Evolutionary conservation across 1,139 yeast species (phyloP).

Genomic region (Candida pseudocylindracea): DNA sequence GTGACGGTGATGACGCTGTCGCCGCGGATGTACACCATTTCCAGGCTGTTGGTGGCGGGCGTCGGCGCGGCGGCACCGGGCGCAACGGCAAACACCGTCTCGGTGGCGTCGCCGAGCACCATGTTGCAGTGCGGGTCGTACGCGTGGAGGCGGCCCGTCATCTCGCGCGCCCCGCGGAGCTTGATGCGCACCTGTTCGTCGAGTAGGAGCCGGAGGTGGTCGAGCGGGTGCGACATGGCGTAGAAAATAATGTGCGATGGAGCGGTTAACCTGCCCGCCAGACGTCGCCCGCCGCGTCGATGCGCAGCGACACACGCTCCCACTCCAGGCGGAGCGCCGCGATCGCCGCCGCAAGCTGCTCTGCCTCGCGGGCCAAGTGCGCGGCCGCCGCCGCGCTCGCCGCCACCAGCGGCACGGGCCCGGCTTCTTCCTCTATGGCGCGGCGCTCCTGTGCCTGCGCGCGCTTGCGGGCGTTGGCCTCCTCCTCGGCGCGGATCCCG

Average conservation of each 20-base stretch:
- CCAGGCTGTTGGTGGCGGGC: conserved; percentile 25
- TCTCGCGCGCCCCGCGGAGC: conserved; percentile 88
- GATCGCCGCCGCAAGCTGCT: too few species aligned
- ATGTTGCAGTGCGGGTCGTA: conserved; percentile 93
- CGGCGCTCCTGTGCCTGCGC: too few species aligned
- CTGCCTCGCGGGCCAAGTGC: too few species aligned
- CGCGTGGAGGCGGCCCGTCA: conserved; percentile 80
- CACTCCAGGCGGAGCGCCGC: too few species aligned
- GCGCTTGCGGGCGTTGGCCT: too few species aligned
- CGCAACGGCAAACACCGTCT: conserved; percentile 33
- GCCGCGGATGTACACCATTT: conserved; percentile 90
- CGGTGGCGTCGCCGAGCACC: conserved; percentile 85
- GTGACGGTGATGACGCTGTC: conserved; percentile 78
- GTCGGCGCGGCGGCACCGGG: too few species aligned
- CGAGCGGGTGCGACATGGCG: conserved; percentile 33
- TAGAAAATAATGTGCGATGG: neutral
- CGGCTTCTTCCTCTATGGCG: too few species aligned
- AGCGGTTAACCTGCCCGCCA: neutral
- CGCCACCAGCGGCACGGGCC: too few species aligned
- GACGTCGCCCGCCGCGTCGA: too few species aligned
- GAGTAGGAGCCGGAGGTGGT: conserved; percentile 62
- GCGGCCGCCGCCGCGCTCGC: too few species aligned
- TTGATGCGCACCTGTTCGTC: conserved; percentile 81
- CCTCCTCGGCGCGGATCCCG: too few species aligned
- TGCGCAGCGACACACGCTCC: too few species aligned